Conservation (phyloP, 1,284 basidiomycete genomes). For the Ceratobasidium sp. region DNA sequence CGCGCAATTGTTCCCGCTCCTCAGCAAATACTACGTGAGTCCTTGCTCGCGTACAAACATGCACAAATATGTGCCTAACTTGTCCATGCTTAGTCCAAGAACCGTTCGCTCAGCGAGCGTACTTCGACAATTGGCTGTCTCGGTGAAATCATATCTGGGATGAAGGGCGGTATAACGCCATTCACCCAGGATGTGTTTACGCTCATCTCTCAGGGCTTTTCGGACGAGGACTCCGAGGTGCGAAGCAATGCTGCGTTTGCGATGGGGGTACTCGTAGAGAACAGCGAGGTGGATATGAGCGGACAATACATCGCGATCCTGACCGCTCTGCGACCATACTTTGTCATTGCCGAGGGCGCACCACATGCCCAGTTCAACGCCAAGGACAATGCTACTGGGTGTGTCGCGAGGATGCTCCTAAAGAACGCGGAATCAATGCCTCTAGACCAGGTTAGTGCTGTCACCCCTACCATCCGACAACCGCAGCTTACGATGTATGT, state of each 20-base stretch:
- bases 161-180: constrained; percentile 89
- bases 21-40: constrained; percentile 93
- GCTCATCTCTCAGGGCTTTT: constrained; percentile 84
- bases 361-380: constrained; percentile 81
- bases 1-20: constrained; percentile 87
- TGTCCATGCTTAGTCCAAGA: constrained; percentile 72
- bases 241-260: constrained; percentile 98
- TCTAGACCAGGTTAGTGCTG: constrained; percentile 72
- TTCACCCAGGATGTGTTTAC: constrained; percentile 72
- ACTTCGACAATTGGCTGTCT: constrained; percentile 94
- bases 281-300: constrained; percentile 87
- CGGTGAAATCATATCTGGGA: constrained; percentile 94
- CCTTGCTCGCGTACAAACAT: not conserved
- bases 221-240: constrained; percentile 91
- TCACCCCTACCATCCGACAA: too few relatives aligned
- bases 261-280: constrained; percentile 90
- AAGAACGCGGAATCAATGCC: constrained; percentile 88
- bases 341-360: constrained; percentile 74
- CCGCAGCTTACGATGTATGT: not conserved
- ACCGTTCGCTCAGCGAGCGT: constrained; percentile 89
- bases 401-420: constrained; percentile 89
- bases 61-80: not conserved
- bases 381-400: constrained; percentile 95
- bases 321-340: constrained; percentile 84
- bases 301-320: constrained; percentile 87